Conservation (phyloP, 2,329 filamentous ascomycete species). For the Scedosporium minutisporum region DNA sequence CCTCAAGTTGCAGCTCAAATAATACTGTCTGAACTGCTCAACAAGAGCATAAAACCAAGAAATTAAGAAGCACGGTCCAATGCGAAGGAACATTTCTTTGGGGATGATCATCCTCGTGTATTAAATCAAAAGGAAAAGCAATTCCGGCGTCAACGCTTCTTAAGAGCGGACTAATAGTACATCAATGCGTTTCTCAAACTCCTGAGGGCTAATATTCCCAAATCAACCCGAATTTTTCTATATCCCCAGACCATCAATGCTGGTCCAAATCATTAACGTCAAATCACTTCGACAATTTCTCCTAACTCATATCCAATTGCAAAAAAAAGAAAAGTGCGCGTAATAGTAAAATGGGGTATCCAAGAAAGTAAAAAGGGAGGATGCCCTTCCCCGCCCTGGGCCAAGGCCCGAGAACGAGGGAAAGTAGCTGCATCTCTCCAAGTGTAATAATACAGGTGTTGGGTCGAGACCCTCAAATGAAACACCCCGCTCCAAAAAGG, state of each 20-base stretch:
- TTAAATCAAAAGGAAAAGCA: background rate
- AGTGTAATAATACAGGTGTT: background rate
- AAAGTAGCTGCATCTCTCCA: background rate
- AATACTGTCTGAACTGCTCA: background rate
- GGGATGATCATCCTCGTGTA: background rate
- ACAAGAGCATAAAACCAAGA: background rate
- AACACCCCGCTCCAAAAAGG: background rate
- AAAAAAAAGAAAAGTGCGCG: background rate
- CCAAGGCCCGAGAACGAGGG: background rate
- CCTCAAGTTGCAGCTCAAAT: background rate
- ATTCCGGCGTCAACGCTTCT: background rate
- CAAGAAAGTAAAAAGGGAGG: background rate
- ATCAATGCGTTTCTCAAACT: background rate
- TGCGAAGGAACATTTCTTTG: background rate
- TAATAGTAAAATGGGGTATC: background rate
- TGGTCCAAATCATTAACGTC: background rate
- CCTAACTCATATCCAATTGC: background rate
- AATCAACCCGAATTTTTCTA: background rate
- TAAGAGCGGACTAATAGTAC: background rate
- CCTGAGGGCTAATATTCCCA: background rate
- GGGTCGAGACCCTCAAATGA: background rate
- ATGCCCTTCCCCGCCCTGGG: background rate
- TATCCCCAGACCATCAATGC: background rate
- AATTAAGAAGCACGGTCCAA: background rate
- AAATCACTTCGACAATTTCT: background rate